phyloP scores from a whole-genome alignment of 2,329 filamentous ascomycete species.

The Colletotrichum viniferum region DNA sequence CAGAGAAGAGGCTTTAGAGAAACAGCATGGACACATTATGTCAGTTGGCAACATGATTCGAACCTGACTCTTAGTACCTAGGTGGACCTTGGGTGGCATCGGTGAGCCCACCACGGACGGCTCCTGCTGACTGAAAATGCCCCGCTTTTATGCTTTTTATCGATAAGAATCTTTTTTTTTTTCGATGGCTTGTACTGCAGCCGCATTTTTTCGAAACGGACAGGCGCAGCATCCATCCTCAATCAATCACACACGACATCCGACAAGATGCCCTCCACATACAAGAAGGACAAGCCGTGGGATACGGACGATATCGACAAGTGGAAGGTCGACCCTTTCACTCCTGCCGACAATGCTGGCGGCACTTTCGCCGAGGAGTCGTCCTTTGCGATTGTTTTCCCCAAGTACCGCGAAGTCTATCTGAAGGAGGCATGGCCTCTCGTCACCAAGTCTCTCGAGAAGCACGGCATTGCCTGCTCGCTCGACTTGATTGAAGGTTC shows the following conservation, averaged over 20 bases:
- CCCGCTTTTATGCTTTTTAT: background rate
- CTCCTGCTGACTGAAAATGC: background rate
- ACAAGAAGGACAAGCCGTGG: constrained; percentile 92
- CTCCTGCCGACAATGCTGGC: constrained; percentile 79
- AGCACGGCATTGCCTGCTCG: constrained; percentile 85
- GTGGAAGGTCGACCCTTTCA: constrained; percentile 92
- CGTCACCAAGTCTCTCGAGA: constrained; percentile 85
- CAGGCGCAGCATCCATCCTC: background rate
- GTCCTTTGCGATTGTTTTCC: constrained; percentile 85
- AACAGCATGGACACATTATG: background rate
- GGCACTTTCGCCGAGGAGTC: constrained; percentile 94
- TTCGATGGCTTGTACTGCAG: background rate
- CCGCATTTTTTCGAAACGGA: background rate
- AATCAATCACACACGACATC: background rate
- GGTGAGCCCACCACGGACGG: background rate
- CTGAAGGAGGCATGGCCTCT: constrained; percentile 92
- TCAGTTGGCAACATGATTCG: background rate
- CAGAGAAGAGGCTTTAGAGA: background rate
- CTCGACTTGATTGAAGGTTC: constrained; percentile 94
- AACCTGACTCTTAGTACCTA: background rate
- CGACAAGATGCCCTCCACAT: constrained; percentile 77
- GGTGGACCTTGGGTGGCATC: background rate
- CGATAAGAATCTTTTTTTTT: constrained; percentile 2
- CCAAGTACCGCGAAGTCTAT: constrained; percentile 95
- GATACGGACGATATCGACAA: constrained; percentile 97